Percentiles rank a stretch among this genome's conserved stretches.
These are phyloP conservation scores for Trifolium fragiferum DNA, from an alignment of 306 rosid genomes.

Conservation along the genomic window DNA sequence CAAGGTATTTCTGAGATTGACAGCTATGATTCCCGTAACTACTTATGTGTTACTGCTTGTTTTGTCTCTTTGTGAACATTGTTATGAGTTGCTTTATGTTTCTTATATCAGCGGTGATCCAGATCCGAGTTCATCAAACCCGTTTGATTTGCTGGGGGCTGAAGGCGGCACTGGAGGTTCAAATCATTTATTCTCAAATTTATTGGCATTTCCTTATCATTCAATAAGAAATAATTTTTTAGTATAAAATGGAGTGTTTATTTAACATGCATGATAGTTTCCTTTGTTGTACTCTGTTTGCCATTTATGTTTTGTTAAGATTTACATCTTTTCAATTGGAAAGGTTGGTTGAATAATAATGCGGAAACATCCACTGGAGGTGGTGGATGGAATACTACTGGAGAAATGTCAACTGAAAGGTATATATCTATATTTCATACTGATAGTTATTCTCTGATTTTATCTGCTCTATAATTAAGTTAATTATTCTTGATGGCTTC, in stretches of 20 bases:
- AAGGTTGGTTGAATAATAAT: constrained; percentile 81
- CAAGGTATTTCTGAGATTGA: constrained; percentile 59
- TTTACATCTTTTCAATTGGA: constrained; percentile 39
- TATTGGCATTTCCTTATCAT: constrained; percentile 20
- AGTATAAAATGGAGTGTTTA: background rate
- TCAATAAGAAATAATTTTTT: background rate
- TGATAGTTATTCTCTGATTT: constrained; percentile 30
- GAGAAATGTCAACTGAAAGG: constrained; percentile 53
- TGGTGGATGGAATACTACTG: constrained; percentile 57
- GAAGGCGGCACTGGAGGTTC: constrained; percentile 78
- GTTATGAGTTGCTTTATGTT: constrained; percentile 40
- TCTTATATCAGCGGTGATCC: constrained; percentile 59
- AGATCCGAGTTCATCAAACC: constrained; percentile 64
- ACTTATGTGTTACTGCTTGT: constrained; percentile 12
- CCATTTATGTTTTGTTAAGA: constrained; percentile 30
- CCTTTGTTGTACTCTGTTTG: constrained; percentile 22
- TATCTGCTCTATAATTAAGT: constrained; percentile 8
- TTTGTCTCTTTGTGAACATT: constrained; percentile 22
- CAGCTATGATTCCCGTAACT: background rate
- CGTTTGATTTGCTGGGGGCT: constrained; percentile 72
- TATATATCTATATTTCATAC: constrained; percentile 49
- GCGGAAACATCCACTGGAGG: constrained; percentile 67
- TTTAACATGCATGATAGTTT: constrained; percentile 19
- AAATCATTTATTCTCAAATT: constrained; percentile 40
- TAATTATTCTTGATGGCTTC: constrained; percentile 19